Percentiles rank a stretch among this genome's conserved stretches.
Conservation (phyloP, 225 moss, liverwort and hornwort species). For the Polytrichum commune region DNA sequence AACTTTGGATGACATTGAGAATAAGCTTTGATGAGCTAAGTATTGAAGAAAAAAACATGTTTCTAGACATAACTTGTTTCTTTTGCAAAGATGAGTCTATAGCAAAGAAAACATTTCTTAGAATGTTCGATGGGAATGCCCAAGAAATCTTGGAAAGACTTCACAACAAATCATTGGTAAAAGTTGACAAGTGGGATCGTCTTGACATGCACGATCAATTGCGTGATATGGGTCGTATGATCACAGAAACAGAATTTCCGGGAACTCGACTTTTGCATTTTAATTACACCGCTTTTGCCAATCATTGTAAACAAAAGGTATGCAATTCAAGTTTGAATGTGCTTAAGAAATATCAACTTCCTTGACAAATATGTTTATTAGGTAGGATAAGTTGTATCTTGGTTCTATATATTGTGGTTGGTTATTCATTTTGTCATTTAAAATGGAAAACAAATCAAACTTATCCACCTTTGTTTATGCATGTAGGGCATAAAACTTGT, state of each 20-base stretch:
- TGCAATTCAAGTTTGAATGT: not conserved
- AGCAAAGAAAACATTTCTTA: not conserved
- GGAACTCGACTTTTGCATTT: not conserved
- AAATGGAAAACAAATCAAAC: not conserved
- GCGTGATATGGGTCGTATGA: conserved; percentile 1
- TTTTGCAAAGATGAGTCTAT: not conserved
- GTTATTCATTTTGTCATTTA: not conserved
- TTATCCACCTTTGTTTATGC: not conserved
- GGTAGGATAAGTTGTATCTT: too few relatives aligned
- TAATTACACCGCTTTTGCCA: not conserved
- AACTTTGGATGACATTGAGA: conserved; percentile 4
- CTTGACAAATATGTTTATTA: too few relatives aligned
- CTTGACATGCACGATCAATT: conserved; percentile 6
- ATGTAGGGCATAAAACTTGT: not conserved
- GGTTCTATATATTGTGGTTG: not conserved
- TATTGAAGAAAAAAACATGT: not conserved
- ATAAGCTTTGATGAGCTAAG: conserved; percentile 5
- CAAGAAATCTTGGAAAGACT: not conserved
- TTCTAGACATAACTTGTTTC: conserved; percentile 4
- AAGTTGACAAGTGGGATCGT: not conserved
- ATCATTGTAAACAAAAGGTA: not conserved
- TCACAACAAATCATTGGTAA: not conserved
- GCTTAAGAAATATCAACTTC: not conserved
- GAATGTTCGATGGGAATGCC: not conserved
- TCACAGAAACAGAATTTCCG: not conserved